phyloP scores from a whole-genome alignment of 345 rosid genomes.

The Citrus glauca region DNA sequence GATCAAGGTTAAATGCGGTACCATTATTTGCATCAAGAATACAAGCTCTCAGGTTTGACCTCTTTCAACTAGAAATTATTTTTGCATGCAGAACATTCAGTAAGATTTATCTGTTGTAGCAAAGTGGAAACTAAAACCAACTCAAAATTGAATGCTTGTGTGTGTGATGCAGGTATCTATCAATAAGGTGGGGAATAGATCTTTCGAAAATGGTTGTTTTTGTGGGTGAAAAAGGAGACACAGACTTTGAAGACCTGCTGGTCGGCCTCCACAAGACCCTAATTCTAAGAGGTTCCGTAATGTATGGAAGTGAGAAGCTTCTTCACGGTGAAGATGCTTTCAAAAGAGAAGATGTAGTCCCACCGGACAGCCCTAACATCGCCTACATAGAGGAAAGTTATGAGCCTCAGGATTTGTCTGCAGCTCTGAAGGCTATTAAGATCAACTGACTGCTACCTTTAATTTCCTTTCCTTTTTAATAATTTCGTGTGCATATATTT shows the following conservation, averaged over 20 bases:
- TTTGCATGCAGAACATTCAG: not conserved
- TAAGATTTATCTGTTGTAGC: not conserved
- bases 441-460: conserved; percentile 36
- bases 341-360: conserved; percentile 53
- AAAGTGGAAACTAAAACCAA: not conserved
- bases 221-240: conserved; percentile 80
- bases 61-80: not conserved
- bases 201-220: conserved; percentile 54
- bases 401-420: conserved; percentile 44
- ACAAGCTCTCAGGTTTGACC: conserved; percentile 73
- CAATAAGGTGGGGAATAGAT: conserved; percentile 77
- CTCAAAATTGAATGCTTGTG: not conserved
- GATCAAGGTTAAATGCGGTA: conserved; percentile 62
- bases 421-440: conserved; percentile 42
- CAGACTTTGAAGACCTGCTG: conserved; percentile 66
- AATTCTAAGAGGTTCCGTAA: conserved; percentile 54
- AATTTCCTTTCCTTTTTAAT: not conserved
- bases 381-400: conserved; percentile 32
- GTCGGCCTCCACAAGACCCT: conserved; percentile 73
- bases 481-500: conserved; percentile 9
- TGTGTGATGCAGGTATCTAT: conserved; percentile 63
- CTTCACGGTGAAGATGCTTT: conserved; percentile 53
- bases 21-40: conserved; percentile 81
- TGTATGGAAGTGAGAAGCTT: conserved; percentile 55
- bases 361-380: conserved; percentile 45